phyloP scores from a whole-genome alignment of 345 rosid genomes.

The Raphanus sativus region DNA sequence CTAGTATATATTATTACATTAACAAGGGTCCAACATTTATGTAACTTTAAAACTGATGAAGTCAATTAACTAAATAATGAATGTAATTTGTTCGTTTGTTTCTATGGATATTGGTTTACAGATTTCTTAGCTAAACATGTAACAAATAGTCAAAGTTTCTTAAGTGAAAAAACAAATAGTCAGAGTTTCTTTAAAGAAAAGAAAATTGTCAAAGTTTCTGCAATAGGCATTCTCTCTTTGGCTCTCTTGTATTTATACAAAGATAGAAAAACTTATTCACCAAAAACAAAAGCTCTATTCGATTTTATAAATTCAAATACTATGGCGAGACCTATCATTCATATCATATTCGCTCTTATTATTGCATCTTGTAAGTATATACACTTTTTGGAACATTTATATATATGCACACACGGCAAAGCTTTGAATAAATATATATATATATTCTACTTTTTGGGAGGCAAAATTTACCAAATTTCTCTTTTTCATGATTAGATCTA shows the following conservation, averaged over 20 bases:
- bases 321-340: conserved; percentile 8
- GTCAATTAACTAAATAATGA: too few relatives aligned
- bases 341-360: neutral
- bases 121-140: neutral
- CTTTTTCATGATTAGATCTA: neutral
- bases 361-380: conserved; percentile 19
- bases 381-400: neutral
- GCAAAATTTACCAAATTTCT: neutral
- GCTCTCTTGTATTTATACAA: neutral
- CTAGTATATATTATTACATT: too few relatives aligned
- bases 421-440: neutral
- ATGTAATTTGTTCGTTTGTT: neutral
- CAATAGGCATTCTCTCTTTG: neutral
- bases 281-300: neutral
- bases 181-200: neutral
- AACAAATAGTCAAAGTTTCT: neutral
- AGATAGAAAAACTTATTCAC: neutral
- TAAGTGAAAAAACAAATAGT: neutral
- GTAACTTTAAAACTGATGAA: too few relatives aligned
- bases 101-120: neutral
- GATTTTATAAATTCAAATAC: neutral
- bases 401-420: neutral
- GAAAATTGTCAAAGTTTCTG: neutral
- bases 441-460: neutral
- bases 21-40: too few relatives aligned